Evolutionary conservation across 345 rosid species (phyloP), one percentile per base, ranked within the genome.

Genomic region (Euphorbia tirucalli): DNA sequence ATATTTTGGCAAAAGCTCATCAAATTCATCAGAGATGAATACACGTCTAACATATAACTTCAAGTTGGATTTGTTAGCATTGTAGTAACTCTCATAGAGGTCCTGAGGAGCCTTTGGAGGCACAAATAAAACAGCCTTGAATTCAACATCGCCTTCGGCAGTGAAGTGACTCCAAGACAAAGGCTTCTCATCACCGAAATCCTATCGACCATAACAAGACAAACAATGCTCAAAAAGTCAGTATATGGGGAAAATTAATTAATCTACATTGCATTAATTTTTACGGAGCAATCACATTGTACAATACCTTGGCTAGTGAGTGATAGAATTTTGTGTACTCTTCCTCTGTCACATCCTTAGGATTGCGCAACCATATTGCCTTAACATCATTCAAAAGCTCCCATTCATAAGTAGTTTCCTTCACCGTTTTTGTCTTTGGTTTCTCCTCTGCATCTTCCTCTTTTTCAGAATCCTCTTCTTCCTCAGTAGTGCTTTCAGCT

Each of bases 81-180:
- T 95, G 80, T 92, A 95, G 75, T 92, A 92, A 80, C 99, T 90
- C 84, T 95, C 98, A 27, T 95, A 95, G 24, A 88, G 81, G 84
- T 95, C 97, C 57, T 89, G 91, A 59, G 97, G 91, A 71, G 99
- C 99, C 82, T 89, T 92, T 3, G 99, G 98, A 77, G 99, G 97
- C 81, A 95, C 97, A 83, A 81, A 95, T 74, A 95, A 77, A 55
- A 92, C 85, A 68, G 98, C 91, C 84, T 95, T 90, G 84, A 95
- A 95, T 74, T 95, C 98, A 58, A 95, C 97, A 83, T 95, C 98
- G 50, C 99, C 97, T 81, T 95, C 99, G 35, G 99, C 98, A 41
- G 80, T 87, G 60, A 95, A 95, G 77, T 92, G 99, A 75, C 97
- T 92, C 99, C 97, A 92, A 59, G 90, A 79, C 77, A 92, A 59